phyloP scores from a whole-genome alignment of 1,284 basidiomycete species.

The Leccinum fallax region DNA sequence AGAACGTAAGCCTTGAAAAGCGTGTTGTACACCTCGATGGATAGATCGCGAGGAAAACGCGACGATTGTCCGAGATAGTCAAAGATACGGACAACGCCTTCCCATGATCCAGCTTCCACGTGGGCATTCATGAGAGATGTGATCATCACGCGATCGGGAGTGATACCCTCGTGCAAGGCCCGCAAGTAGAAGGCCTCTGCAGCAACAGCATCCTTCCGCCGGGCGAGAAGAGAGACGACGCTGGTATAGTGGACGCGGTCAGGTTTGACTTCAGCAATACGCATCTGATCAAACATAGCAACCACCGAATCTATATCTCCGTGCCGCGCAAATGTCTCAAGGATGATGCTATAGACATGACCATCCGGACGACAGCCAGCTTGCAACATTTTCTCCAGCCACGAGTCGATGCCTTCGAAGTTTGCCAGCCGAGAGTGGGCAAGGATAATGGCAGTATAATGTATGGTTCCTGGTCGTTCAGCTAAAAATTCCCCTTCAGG shows the following conservation, averaged over 20 bases:
- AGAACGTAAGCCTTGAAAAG: slow-evolving; percentile 87
- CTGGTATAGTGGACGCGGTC: slow-evolving; percentile 65
- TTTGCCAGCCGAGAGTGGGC: slow-evolving; percentile 56
- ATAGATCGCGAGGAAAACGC: slow-evolving; percentile 41
- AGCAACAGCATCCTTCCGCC: slow-evolving; percentile 63
- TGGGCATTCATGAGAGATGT: slow-evolving; percentile 83
- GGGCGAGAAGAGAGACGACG: slow-evolving; percentile 70
- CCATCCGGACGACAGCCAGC: slow-evolving; percentile 54
- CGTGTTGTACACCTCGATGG: slow-evolving; percentile 71
- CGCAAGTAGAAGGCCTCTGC: slow-evolving; percentile 72
- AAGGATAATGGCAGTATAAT: slow-evolving; percentile 61
- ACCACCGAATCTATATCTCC: slow-evolving; percentile 61
- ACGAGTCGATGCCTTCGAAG: slow-evolving; percentile 53
- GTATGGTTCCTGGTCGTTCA: slow-evolving; percentile 45
- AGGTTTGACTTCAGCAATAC: slow-evolving; percentile 49
- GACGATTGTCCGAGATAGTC: slow-evolving; percentile 59
- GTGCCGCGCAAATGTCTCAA: slow-evolving; percentile 60
- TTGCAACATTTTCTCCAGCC: slow-evolving; percentile 57
- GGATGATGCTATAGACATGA: slow-evolving; percentile 61
- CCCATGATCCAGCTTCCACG: slow-evolving; percentile 82
- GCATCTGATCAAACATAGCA: slow-evolving; percentile 66
- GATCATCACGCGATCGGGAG: slow-evolving; percentile 67
- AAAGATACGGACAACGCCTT: slow-evolving; percentile 71
- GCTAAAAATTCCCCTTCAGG: slow-evolving; percentile 27
- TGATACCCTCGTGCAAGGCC: slow-evolving; percentile 61